These are phyloP conservation scores for Knoxdaviesia proteae DNA, from an alignment of 2,329 filamentous ascomycete genomes.

Conservation along the genomic window DNA sequence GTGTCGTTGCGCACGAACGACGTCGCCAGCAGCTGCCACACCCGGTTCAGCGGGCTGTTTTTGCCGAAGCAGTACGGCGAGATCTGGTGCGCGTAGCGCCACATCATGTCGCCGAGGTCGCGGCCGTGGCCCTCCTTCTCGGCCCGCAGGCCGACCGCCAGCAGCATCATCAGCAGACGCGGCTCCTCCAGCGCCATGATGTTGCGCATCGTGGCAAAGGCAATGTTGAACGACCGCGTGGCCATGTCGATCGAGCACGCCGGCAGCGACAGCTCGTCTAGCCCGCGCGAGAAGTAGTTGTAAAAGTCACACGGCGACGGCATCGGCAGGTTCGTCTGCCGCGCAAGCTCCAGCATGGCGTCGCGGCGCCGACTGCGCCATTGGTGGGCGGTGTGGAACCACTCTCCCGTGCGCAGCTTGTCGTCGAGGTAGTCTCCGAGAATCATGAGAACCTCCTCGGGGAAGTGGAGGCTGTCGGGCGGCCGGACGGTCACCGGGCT, in stretches of 20 bases:
- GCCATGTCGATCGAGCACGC: slow-evolving; percentile 1
- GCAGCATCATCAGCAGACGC: slow-evolving; percentile 3
- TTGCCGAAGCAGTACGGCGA: slow-evolving; percentile 3
- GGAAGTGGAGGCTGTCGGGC: slow-evolving; percentile 2
- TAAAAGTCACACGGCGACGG: slow-evolving; percentile 1
- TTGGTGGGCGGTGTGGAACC: background rate
- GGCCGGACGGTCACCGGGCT: slow-evolving; percentile 1
- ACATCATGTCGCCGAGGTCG: slow-evolving; percentile 4
- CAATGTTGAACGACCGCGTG: slow-evolving; percentile 4
- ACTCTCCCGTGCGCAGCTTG: slow-evolving; percentile 3
- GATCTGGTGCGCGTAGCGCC: slow-evolving; percentile 3
- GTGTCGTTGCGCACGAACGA: slow-evolving; percentile 4
- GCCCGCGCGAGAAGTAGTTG: slow-evolving; percentile 4
- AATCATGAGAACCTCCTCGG: slow-evolving; percentile 3
- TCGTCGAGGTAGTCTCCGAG: slow-evolving; percentile 3
- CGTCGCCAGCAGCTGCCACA: slow-evolving; percentile 3
- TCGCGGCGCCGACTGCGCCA: slow-evolving; percentile 1
- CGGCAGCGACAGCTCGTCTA: slow-evolving; percentile 1
- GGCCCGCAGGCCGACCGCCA: slow-evolving; percentile 3
- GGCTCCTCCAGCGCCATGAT: slow-evolving; percentile 5
- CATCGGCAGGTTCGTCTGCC: too few relatives aligned
- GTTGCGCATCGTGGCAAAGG: slow-evolving; percentile 3
- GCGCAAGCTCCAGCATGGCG: too few relatives aligned
- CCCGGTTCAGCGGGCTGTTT: slow-evolving; percentile 3
- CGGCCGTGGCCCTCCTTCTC: slow-evolving; percentile 4